Conservation (phyloP, 345 rosid genomes). For the Jatropha curcas region DNA sequence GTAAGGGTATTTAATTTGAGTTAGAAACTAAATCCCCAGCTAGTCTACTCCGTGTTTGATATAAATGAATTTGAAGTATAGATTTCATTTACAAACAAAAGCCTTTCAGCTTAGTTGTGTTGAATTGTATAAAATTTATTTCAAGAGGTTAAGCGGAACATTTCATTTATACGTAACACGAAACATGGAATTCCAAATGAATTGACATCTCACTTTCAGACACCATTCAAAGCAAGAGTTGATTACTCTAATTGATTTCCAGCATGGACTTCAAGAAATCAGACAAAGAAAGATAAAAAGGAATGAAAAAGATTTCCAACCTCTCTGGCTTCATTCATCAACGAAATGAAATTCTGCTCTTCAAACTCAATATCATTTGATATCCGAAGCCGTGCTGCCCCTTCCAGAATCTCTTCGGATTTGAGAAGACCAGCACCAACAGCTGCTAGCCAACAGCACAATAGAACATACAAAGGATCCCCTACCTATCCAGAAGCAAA, state of each 20-base stretch:
- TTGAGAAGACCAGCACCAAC: slow-evolving; percentile 95
- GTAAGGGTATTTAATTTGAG: not conserved
- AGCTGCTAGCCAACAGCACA: slow-evolving; percentile 95
- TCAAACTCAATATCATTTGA: slow-evolving; percentile 89
- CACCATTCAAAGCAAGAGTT: not conserved
- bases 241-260: not conserved
- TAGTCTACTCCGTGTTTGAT: too few relatives aligned
- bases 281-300: not conserved
- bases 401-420: slow-evolving; percentile 88
- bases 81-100: too few relatives aligned
- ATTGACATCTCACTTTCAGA: not conserved
- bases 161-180: too few relatives aligned
- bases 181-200: too few relatives aligned
- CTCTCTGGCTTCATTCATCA: slow-evolving; percentile 87
- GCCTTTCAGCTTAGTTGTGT: too few relatives aligned
- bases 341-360: slow-evolving; percentile 78
- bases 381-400: slow-evolving; percentile 73
- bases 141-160: too few relatives aligned
- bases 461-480: slow-evolving; percentile 86
- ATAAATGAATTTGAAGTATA: too few relatives aligned
- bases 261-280: not conserved
- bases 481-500: slow-evolving; percentile 60
- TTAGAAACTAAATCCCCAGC: not conserved
- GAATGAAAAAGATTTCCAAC: slow-evolving; percentile 33
- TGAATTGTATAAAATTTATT: too few relatives aligned